These are phyloP conservation scores for Saturnispora diversa DNA, from an alignment of 805 yeast genomes.

Conservation along the genomic window DNA sequence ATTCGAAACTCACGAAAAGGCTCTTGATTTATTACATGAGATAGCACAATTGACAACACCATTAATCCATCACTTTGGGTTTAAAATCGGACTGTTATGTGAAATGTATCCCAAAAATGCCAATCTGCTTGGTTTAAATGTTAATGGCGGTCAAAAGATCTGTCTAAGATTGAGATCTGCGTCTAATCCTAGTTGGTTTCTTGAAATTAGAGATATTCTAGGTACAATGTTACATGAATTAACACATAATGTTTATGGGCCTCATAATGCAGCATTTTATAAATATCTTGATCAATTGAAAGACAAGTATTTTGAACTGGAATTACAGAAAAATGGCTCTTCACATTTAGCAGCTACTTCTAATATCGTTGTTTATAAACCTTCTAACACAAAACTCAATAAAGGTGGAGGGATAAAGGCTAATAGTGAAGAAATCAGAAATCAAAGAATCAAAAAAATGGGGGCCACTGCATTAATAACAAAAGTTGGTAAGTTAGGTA, in stretches of 20 bases:
- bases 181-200: conserved; percentile 42
- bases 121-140: conserved; percentile 69
- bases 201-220: conserved; percentile 56
- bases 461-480: conserved; percentile 34
- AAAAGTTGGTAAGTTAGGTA: conserved; percentile 32
- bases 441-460: conserved; percentile 36
- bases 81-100: conserved; percentile 58
- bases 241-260: conserved; percentile 70
- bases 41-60: conserved; percentile 70
- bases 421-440: conserved; percentile 18
- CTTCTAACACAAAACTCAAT: too few relatives aligned
- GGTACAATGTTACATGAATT: conserved; percentile 88
- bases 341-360: conserved; percentile 5
- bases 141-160: conserved; percentile 67
- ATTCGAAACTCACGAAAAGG: conserved; percentile 38
- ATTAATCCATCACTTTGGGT: conserved; percentile 57
- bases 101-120: conserved; percentile 76
- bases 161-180: conserved; percentile 61
- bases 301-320: conserved; percentile 39
- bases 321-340: conserved; percentile 20
- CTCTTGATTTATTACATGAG: conserved; percentile 54
- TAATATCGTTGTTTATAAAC: conserved; percentile 5
- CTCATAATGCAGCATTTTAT: conserved; percentile 72
- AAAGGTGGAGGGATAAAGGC: conserved; percentile 26
- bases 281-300: conserved; percentile 53